Base-by-base conservation (phyloP, 2,329 filamentous ascomycete genomes). In the Thelonectria olida region DNA sequence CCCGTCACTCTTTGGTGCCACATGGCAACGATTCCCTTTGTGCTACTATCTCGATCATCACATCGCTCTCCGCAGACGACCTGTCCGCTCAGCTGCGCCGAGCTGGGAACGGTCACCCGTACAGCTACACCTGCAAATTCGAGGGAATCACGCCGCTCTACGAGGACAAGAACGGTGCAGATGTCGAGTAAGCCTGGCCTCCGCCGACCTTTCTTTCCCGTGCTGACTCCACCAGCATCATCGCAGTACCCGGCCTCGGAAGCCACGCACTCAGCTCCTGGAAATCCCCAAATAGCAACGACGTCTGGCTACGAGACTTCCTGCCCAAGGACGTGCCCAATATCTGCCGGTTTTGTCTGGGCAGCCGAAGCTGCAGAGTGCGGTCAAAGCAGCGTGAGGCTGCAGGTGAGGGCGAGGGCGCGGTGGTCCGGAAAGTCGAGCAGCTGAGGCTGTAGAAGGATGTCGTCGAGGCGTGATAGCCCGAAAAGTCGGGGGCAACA, bases 221-320 rank as follows among this genome's bases (percentile, higher is more conserved):
- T 20, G 25, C 28, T 52, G 28, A 55, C 45, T 54, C 31, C 15
- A 28, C 20, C 19, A 74, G 72, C 50, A 55, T 75, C 2, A 65
- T 75, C 31, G 72, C 72, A 12, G 69, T 76, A 15, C 63, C 71
- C 0, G 71, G 72, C 27, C 71, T 75, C 7, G 68, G 57, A n/a
- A 68, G 72, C 48, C 68, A 76, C 48, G 60, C 73, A 2, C 51
- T 76, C 20, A 68, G 70, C 6, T 72, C 71, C 5, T 76, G 70
- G 68, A 75, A 71, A 55, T 67, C 70, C 3, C 52, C 61, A 13
- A 52, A 34, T 17, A 64, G 63, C 12, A 45, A 70, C 13, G 54
- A 74, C 7, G 57, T 76, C 47, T 76, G 72, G 74, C 53, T 75
- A 13, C 66, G 71, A 12, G 73, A 76, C 45, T 74, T 60, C 23